These are phyloP conservation scores for Solanum piurae DNA, from an alignment of 257 asterid genomes.

Conservation along the genomic window DNA sequence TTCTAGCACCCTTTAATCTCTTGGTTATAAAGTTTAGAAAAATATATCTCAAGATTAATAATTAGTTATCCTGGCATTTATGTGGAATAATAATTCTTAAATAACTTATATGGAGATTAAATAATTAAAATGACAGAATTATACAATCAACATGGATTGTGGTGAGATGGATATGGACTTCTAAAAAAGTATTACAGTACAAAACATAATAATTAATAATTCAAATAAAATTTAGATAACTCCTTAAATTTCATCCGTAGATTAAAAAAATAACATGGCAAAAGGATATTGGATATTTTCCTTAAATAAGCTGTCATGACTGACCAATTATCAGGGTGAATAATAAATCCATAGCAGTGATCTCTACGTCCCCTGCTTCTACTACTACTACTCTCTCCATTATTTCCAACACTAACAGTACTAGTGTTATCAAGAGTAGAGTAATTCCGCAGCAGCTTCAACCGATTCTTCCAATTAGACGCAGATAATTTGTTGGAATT, in stretches of 20 bases:
- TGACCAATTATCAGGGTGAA: slow-evolving; percentile 34
- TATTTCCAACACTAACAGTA: background rate
- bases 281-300: background rate
- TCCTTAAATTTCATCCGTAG: too few relatives aligned
- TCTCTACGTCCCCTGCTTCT: background rate
- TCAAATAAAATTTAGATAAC: too few relatives aligned
- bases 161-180: too few relatives aligned
- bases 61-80: too few relatives aligned
- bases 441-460: slow-evolving; percentile 14
- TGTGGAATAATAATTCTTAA: too few relatives aligned
- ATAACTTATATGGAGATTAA: too few relatives aligned
- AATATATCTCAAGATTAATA: too few relatives aligned
- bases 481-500: slow-evolving; percentile 1
- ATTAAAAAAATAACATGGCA: background rate
- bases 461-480: slow-evolving; percentile 18
- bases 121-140: too few relatives aligned
- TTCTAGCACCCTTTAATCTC: too few relatives aligned
- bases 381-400: background rate
- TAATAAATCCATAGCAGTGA: slow-evolving; percentile 13
- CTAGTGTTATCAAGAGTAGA: slow-evolving; percentile 5
- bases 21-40: background rate
- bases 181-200: too few relatives aligned
- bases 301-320: background rate
- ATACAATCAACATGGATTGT: too few relatives aligned
- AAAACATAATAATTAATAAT: too few relatives aligned